Conservation (phyloP, 2,329 filamentous ascomycete genomes). For the Cordyceps cateniannulata region DNA sequence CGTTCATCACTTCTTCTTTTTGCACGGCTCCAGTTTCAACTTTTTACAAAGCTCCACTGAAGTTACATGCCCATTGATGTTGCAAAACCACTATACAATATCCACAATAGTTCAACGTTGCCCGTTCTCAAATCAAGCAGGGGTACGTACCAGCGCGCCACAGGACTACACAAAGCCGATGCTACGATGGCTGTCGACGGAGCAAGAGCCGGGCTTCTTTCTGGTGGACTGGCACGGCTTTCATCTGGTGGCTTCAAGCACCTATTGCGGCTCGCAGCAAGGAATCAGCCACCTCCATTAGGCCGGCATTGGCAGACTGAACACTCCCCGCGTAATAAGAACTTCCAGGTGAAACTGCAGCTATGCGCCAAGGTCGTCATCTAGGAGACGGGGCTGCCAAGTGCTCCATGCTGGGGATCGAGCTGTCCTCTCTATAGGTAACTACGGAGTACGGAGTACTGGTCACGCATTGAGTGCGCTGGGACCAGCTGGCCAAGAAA, state of each 20-base stretch:
- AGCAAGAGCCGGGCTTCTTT: background rate
- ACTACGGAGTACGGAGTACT: background rate
- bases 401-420: background rate
- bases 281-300: background rate
- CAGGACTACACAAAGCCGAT: background rate
- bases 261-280: background rate
- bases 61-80: background rate
- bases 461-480: background rate
- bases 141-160: background rate
- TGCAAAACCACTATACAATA: background rate
- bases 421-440: too few relatives aligned
- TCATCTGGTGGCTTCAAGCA: background rate
- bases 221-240: background rate
- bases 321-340: background rate
- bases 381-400: background rate
- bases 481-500: background rate
- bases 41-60: background rate
- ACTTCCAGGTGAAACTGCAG: background rate
- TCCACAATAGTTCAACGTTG: constrained; percentile 11
- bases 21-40: constrained; percentile 3
- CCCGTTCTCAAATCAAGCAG: background rate
- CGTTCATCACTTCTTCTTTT: background rate
- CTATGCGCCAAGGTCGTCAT: constrained; percentile 3
- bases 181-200: constrained; percentile 1
- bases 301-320: background rate